phyloP scores from a whole-genome alignment of 805 yeast genomes.

The Ogataea wickerhamii region DNA sequence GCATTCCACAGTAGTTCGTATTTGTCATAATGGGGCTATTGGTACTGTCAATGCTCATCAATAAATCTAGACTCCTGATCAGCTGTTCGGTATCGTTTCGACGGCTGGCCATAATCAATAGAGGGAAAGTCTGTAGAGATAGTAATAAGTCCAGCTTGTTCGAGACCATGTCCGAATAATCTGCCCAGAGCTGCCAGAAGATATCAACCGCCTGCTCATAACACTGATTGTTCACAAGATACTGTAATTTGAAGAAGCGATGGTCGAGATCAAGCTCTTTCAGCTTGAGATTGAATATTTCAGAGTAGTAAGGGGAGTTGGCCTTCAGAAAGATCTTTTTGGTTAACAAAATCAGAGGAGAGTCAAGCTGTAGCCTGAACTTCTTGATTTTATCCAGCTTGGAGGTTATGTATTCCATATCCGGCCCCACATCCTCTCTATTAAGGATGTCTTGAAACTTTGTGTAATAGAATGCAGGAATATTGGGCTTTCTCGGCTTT shows the following conservation, averaged over 20 bases:
- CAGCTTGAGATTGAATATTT: slow-evolving; percentile 12
- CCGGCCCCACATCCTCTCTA: not conserved
- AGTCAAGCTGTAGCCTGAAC: slow-evolving; percentile 1
- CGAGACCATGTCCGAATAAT: slow-evolving; percentile 1
- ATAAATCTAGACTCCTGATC: slow-evolving; percentile 8
- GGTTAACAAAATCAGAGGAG: slow-evolving; percentile 8
- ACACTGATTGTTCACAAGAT: slow-evolving; percentile 15
- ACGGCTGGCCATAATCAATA: slow-evolving; percentile 19
- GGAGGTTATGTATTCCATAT: slow-evolving; percentile 4
- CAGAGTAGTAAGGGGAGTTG: slow-evolving; percentile 6
- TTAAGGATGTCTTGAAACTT: not conserved
- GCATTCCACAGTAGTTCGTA: slow-evolving; percentile 12
- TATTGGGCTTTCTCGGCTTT: not conserved
- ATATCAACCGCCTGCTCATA: slow-evolving; percentile 24
- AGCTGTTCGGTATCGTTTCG: slow-evolving; percentile 22
- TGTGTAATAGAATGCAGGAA: not conserved
- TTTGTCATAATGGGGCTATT: slow-evolving; percentile 3
- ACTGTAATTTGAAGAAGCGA: slow-evolving; percentile 18
- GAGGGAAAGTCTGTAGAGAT: slow-evolving; percentile 9
- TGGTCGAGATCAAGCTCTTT: slow-evolving; percentile 5
- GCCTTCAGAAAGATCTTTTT: slow-evolving; percentile 15
- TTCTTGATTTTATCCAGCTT: not conserved
- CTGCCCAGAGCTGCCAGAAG: slow-evolving; percentile 15
- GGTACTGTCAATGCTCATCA: slow-evolving; percentile 1
- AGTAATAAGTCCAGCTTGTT: slow-evolving; percentile 2